phyloP scores from a whole-genome alignment of 495 filamentous ascomycete genomes.

The Letharia lupina region DNA sequence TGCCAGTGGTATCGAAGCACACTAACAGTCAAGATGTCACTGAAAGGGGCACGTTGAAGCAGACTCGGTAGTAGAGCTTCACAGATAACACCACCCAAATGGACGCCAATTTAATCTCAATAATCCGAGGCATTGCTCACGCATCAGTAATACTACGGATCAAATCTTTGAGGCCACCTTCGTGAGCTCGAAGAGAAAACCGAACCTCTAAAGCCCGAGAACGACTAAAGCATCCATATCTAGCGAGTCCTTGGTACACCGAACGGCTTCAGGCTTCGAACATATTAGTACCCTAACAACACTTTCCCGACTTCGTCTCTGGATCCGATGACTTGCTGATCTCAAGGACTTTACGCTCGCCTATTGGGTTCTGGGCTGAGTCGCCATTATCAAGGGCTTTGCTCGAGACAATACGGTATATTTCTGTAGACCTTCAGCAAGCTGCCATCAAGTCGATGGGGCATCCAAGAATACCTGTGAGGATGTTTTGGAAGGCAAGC shows the following conservation, averaged over 20 bases:
- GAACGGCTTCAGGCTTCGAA: not conserved
- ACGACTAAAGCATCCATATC: not conserved
- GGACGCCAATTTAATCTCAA: not conserved
- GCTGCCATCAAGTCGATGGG: not conserved
- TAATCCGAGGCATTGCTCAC: not conserved
- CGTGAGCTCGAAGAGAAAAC: not conserved
- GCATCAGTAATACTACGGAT: not conserved
- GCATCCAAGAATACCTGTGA: constrained; percentile 62
- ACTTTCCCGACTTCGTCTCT: constrained; percentile 71
- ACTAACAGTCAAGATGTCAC: not conserved
- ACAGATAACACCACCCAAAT: not conserved
- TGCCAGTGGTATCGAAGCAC: not conserved
- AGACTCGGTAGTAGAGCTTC: not conserved
- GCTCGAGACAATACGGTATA: constrained; percentile 97
- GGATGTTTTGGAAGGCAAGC: constrained; percentile 98
- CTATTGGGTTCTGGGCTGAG: constrained; percentile 58
- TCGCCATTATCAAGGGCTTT: constrained; percentile 90
- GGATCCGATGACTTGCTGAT: constrained; percentile 73
- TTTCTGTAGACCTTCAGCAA: constrained; percentile 52
- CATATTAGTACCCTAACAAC: constrained; percentile 56
- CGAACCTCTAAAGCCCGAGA: not conserved
- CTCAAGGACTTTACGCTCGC: constrained; percentile 62
- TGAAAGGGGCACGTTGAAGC: not conserved
- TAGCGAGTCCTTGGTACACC: not conserved
- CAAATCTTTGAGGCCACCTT: not conserved